Evolutionary conservation across 805 yeast genomes (phyloP).

Genomic region (Pichia phayaonensis): DNA sequence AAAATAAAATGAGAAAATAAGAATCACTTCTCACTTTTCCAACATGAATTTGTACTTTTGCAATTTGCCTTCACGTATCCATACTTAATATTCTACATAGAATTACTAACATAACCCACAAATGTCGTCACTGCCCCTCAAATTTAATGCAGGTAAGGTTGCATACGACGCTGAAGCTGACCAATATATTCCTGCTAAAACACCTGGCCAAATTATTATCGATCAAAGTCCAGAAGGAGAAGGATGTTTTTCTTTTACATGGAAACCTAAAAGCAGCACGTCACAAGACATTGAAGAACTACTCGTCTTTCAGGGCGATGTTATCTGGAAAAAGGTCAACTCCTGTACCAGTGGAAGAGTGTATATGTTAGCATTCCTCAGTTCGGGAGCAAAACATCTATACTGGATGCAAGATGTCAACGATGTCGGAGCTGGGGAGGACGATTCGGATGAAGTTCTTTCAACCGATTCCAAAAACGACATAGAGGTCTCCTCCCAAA

Average conservation of each 20-base stretch:
- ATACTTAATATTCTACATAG: too few relatives aligned
- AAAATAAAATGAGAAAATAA: too few relatives aligned
- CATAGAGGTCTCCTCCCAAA: constrained; percentile 36
- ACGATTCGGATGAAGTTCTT: constrained; percentile 50
- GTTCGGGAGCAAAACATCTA: constrained; percentile 36
- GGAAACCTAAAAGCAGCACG: constrained; percentile 59
- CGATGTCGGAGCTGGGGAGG: constrained; percentile 29
- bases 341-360: constrained; percentile 76
- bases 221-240: constrained; percentile 63
- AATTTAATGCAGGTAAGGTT: constrained; percentile 76
- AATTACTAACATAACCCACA: neutral
- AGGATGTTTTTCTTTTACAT: constrained; percentile 58
- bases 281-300: constrained; percentile 51
- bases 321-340: constrained; percentile 60
- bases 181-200: constrained; percentile 60
- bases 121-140: constrained; percentile 21
- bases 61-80: neutral
- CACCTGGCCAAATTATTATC: constrained; percentile 59
- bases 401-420: constrained; percentile 73
- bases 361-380: constrained; percentile 31
- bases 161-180: constrained; percentile 54
- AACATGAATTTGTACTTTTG: neutral
- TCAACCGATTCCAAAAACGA: constrained; percentile 49
- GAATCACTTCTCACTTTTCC: neutral
- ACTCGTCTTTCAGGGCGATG: constrained; percentile 79